These are phyloP conservation scores for Phoma sp. DNA, from an alignment of 2,329 filamentous ascomycete species.

Conservation along the genomic window DNA sequence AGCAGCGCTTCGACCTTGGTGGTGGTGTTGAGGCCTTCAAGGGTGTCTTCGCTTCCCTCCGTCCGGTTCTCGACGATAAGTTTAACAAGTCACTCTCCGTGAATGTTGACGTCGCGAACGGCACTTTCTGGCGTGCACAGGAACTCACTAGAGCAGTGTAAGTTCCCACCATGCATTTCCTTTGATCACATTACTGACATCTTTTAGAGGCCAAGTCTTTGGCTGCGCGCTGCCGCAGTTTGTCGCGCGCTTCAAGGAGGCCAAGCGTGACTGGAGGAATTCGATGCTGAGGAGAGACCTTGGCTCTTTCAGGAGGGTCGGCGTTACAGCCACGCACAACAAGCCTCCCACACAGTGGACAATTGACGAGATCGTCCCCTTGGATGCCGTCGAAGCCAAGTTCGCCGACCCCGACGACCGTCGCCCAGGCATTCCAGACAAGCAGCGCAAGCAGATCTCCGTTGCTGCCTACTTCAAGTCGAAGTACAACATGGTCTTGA, in stretches of 20 bases:
- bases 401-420: slow-evolving; percentile 67
- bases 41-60: slow-evolving; percentile 85
- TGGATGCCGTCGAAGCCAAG: slow-evolving; percentile 52
- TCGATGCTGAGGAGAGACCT: slow-evolving; percentile 45
- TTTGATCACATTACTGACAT: background rate
- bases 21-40: slow-evolving; percentile 79
- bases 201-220: slow-evolving; percentile 30
- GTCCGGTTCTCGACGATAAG: slow-evolving; percentile 66
- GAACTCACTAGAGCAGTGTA: slow-evolving; percentile 37
- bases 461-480: slow-evolving; percentile 65
- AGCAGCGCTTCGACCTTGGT: slow-evolving; percentile 62
- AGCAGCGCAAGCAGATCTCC: slow-evolving; percentile 60
- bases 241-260: slow-evolving; percentile 21
- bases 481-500: slow-evolving; percentile 59
- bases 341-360: slow-evolving; percentile 53
- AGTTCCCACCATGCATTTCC: background rate
- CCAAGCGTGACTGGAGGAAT: slow-evolving; percentile 33
- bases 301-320: slow-evolving; percentile 52
- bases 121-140: slow-evolving; percentile 76
- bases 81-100: slow-evolving; percentile 70
- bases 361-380: slow-evolving; percentile 57
- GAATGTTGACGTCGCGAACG: slow-evolving; percentile 91
- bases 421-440: slow-evolving; percentile 59
- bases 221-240: slow-evolving; percentile 31
- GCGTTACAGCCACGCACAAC: slow-evolving; percentile 50